Evolutionary conservation across 176 grass and related monocot genomes (phyloP), one percentile per base, ranked within the genome.

Genomic region (Cenchrus purpureus): DNA sequence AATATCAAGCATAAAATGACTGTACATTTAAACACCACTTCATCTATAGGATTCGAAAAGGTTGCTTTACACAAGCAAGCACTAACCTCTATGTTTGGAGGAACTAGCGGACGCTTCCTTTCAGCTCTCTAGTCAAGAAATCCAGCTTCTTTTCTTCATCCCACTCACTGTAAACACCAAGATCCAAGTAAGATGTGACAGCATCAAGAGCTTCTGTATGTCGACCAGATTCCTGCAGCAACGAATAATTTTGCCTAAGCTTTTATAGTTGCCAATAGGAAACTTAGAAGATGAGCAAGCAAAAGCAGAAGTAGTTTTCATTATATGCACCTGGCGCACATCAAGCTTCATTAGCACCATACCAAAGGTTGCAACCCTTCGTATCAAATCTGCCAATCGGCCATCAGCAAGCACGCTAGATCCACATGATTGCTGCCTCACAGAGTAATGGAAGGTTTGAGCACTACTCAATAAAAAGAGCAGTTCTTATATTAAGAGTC

Each of bases 321-420:
- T 40, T 66, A 54, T 29, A 55, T 11, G 25, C 62, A 97, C 94
- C 92, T 95, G 96, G 29, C 96, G 96, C 50, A 98, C 67, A 34
- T 98, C 96, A 20, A 98, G 87, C 85, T 98, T 98, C 93, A 95
- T 95, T 68, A 98, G 65, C 58, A 90, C 91, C 93, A 98, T 90
- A 71, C 93, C 93, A 79, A 98, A 98, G 63, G 87, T 98, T 9
- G 93, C 87, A 87, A 98, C 89, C 81, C 93, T 86, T 65, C 96
- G 83, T 87, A 98, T 95, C 68, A 98, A 86, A 98, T 98, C 93
- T 85, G 93, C 90, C 59, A 98, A 84, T 52, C 93, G 89, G 25
- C 96, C 93, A 82, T 98, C 92, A 5, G 96, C 96, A 77, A 98
- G 85, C 16, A 90, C 81, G 42, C 80, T 89, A 55, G 87, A 90